phyloP scores from a whole-genome alignment of 1,284 basidiomycete genomes.

The Trametes hirsuta region DNA sequence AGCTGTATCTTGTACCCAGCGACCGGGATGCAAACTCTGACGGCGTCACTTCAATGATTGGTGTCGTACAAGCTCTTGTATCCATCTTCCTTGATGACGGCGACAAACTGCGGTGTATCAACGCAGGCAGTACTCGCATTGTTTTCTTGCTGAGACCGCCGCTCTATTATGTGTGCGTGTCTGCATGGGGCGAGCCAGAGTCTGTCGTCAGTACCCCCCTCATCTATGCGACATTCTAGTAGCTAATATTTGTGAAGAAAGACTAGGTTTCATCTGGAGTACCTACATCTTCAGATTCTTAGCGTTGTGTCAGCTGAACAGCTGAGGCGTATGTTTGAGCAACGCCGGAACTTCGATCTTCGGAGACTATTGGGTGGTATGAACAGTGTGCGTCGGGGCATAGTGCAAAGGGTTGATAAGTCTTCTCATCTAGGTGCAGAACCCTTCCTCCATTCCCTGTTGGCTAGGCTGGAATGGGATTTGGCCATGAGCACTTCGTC shows the following conservation, averaged over 20 bases:
- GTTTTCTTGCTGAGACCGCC: slow-evolving; percentile 86
- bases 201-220: slow-evolving; percentile 73
- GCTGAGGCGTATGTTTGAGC: slow-evolving; percentile 83
- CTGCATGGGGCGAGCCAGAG: slow-evolving; percentile 93
- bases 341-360: slow-evolving; percentile 91
- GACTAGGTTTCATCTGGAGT: slow-evolving; percentile 93
- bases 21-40: slow-evolving; percentile 55
- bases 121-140: slow-evolving; percentile 77
- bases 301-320: slow-evolving; percentile 89
- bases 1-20: slow-evolving; percentile 4
- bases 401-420: not conserved
- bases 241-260: slow-evolving; percentile 59
- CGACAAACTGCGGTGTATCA: slow-evolving; percentile 82
- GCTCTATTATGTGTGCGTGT: slow-evolving; percentile 89
- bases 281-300: slow-evolving; percentile 90
- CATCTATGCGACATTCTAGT: not conserved
- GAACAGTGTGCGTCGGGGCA: slow-evolving; percentile 8
- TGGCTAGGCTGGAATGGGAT: slow-evolving; percentile 75
- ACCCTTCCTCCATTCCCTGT: slow-evolving; percentile 73
- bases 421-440: slow-evolving; percentile 67
- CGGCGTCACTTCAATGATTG: slow-evolving; percentile 80
- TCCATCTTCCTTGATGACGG: slow-evolving; percentile 88
- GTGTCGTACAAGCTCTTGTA: slow-evolving; percentile 93
- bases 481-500: slow-evolving; percentile 82
- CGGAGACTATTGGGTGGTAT: slow-evolving; percentile 81